Percentiles rank a stretch among this genome's conserved stretches.
Conservation (phyloP, 495 filamentous ascomycete species). For the Podospora didyma region DNA sequence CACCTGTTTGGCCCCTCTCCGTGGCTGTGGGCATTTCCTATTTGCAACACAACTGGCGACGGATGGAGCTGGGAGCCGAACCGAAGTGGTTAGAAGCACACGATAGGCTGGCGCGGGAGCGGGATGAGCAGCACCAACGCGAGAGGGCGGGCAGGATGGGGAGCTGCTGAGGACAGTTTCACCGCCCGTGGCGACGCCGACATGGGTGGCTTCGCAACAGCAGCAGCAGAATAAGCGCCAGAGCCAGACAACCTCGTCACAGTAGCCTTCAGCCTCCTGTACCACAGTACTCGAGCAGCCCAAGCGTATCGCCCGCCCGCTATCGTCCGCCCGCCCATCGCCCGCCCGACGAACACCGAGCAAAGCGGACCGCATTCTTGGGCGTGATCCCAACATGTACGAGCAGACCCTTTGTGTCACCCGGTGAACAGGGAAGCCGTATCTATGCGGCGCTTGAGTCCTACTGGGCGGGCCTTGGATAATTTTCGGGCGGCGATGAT, state of each 20-base stretch:
- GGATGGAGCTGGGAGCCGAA: constrained; percentile 96
- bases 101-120: constrained; percentile 53
- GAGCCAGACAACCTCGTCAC: not conserved
- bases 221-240: not conserved
- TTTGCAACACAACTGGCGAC: constrained; percentile 80
- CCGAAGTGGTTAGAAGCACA: constrained; percentile 63
- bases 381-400: constrained; percentile 46
- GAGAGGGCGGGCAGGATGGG: constrained; percentile 56
- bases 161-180: constrained; percentile 19
- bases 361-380: constrained; percentile 48
- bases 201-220: constrained; percentile 4
- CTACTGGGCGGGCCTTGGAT: constrained; percentile 30
- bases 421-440: constrained; percentile 24
- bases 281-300: not conserved
- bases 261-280: not conserved
- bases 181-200: constrained; percentile 16
- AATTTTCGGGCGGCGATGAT: constrained; percentile 27
- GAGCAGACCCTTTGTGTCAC: constrained; percentile 18
- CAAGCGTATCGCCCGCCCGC: constrained; percentile 1
- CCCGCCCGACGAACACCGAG: constrained; percentile 25
- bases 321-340: constrained; percentile 13
- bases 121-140: constrained; percentile 56
- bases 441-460: constrained; percentile 39
- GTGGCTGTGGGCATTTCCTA: constrained; percentile 71
- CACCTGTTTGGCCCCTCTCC: constrained; percentile 75